Evolutionary conservation across 345 rosid genomes (phyloP), one percentile per base, ranked within the genome.

Genomic region (Eucalyptus microcorys): DNA sequence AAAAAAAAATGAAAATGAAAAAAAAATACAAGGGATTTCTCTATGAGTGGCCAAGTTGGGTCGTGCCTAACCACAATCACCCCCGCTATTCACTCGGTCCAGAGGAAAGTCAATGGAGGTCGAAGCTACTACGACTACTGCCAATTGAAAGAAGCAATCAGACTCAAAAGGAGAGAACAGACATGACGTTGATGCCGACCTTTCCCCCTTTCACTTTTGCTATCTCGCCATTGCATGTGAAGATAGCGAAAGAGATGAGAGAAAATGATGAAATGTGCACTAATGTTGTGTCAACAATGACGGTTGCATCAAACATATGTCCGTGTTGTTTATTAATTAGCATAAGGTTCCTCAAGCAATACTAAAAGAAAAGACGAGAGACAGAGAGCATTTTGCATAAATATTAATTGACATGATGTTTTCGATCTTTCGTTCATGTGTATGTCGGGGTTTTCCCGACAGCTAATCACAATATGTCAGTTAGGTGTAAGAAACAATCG

Each of bases 361-460:
- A 55, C 61, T 9, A 24, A 2, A 55, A 10, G 13, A 55, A 55
- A 10, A 24, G 61, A 10, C 5, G 12, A 2, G 30, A 24, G 61
- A 55, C 30, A 55, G 61, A 55, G 30, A 4, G 30, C 61, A 1
- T 55, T 55, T 10, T 55, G 10, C 61, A 24, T 24, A 55, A 55
- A 55, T 55, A 55, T 55, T 55, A 10, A 24, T 10, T 10, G 61
- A 55, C 12, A 55, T 24, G 30, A 55, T 55, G 30, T 55, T 55
- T 26, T 22, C 1, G 30, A 55, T 24, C 14, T 55, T 55, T 55
- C 30, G 1, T 55, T 22, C 6, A 24, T 2, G 0, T 1, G 14
- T 2, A 10, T 55, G 61, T 55, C 30, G 30, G 30, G 14, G 3
- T 55, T 55, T 55, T 55, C 61, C 14, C 30, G 61, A 55, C 61